Conservation (phyloP, 495 filamentous ascomycete genomes). For the Beverwykella pulmonaria region DNA sequence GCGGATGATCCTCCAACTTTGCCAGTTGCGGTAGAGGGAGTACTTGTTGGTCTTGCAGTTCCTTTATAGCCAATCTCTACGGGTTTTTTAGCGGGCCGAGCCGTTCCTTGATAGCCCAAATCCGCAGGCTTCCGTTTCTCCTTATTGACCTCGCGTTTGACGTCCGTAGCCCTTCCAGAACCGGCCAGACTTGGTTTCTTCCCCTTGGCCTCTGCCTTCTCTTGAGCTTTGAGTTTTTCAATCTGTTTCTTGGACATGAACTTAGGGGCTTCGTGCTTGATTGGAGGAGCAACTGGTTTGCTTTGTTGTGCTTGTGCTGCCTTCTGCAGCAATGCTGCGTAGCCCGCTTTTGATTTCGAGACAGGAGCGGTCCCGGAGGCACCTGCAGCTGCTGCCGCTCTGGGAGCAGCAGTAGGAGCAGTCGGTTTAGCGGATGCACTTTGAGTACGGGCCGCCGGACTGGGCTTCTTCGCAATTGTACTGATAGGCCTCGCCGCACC, state of each 20-base stretch:
- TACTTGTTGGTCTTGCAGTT: slow-evolving; percentile 51
- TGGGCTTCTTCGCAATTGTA: slow-evolving; percentile 14
- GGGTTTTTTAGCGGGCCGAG: slow-evolving; percentile 47
- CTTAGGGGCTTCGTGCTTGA: slow-evolving; percentile 53
- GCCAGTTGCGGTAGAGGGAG: slow-evolving; percentile 39
- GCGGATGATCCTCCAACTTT: slow-evolving; percentile 44
- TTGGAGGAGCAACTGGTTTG: slow-evolving; percentile 40
- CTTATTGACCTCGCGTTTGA: slow-evolving; percentile 21
- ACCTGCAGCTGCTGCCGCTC: neutral
- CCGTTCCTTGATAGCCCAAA: slow-evolving; percentile 56
- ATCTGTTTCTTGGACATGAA: slow-evolving; percentile 46
- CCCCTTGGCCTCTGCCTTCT: slow-evolving; percentile 28
- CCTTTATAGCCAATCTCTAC: slow-evolving; percentile 59
- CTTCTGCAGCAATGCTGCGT: slow-evolving; percentile 67
- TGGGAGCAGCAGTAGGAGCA: neutral
- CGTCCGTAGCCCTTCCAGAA: neutral
- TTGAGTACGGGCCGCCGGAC: neutral
- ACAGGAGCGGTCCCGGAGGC: neutral
- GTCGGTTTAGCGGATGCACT: slow-evolving; percentile 1
- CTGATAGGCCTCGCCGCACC: neutral
- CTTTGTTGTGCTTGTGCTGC: slow-evolving; percentile 58
- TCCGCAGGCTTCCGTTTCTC: slow-evolving; percentile 31
- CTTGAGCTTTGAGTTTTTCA: slow-evolving; percentile 32
- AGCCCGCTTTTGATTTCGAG: slow-evolving; percentile 39
- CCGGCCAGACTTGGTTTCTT: slow-evolving; percentile 17